A percentile compares a stretch with the other conserved stretches of the same genome.
Evolutionary conservation across 306 rosid genomes (phyloP).

Genomic region (Notholithocarpus densiflorus): DNA sequence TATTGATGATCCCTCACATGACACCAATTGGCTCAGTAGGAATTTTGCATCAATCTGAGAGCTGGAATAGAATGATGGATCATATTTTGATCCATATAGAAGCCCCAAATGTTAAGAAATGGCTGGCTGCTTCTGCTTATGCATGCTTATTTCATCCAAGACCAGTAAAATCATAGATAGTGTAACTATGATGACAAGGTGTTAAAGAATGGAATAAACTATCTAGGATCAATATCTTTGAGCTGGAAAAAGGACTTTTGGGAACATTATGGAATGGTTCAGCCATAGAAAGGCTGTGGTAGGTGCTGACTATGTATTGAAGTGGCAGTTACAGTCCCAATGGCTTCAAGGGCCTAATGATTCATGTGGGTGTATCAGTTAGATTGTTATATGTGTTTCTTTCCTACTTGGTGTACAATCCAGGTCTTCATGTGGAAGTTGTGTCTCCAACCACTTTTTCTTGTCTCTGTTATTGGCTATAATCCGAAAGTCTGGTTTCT

Average conservation of each 20-base stretch:
- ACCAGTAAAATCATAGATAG: not conserved
- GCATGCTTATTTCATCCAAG: not conserved
- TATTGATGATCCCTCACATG: not conserved
- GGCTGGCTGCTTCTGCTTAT: not conserved
- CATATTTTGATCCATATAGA: not conserved
- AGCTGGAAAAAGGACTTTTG: not conserved
- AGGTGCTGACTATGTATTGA: not conserved
- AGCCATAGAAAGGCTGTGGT: not conserved
- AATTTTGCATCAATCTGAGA: not conserved
- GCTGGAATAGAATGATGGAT: not conserved
- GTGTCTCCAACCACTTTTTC: not conserved
- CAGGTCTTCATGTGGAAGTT: not conserved
- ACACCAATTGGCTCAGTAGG: not conserved
- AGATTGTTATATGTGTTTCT: not conserved
- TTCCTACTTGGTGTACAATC: not conserved
- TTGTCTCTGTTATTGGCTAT: not conserved
- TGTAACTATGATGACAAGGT: not conserved
- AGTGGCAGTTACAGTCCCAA: not conserved
- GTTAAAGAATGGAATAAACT: not conserved
- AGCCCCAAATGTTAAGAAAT: not conserved
- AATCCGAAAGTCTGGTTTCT: not conserved
- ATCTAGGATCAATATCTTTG: not conserved
- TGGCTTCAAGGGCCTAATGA: not conserved
- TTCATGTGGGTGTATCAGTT: not conserved
- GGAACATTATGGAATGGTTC: not conserved